Evolutionary conservation across 306 rosid genomes (phyloP).

Genomic region (Gastrolobium villosum): DNA sequence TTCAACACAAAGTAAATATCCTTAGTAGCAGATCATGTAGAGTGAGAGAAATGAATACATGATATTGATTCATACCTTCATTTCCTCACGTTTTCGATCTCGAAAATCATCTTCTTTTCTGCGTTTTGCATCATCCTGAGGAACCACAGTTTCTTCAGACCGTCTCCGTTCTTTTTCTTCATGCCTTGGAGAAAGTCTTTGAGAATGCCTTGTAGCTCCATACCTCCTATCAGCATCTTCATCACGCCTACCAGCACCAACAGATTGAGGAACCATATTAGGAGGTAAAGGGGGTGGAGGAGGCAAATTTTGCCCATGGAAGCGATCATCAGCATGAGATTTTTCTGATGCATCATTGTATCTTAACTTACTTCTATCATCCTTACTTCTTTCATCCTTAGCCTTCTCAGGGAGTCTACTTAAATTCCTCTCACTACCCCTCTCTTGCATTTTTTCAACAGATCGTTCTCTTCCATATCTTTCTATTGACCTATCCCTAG

Average conservation of each 20-base stretch:
- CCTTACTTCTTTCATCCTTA: slow-evolving; percentile 83
- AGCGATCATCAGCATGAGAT: slow-evolving; percentile 86
- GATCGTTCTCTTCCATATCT: slow-evolving; percentile 94
- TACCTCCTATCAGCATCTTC: slow-evolving; percentile 94
- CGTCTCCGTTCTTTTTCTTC: slow-evolving; percentile 94
- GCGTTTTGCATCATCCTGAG: slow-evolving; percentile 90
- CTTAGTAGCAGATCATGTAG: slow-evolving; percentile 14
- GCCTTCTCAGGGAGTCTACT: slow-evolving; percentile 80
- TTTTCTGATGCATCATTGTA: slow-evolving; percentile 80
- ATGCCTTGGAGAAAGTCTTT: slow-evolving; percentile 95
- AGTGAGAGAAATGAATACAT: slow-evolving; percentile 19
- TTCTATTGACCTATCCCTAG: slow-evolving; percentile 91
- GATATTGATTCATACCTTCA: slow-evolving; percentile 69
- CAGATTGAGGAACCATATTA: slow-evolving; percentile 91
- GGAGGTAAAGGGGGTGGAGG: slow-evolving; percentile 99
- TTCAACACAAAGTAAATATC: background rate
- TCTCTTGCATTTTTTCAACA: slow-evolving; percentile 86
- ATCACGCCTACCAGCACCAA: slow-evolving; percentile 87
- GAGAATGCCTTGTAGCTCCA: slow-evolving; percentile 86
- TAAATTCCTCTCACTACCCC: slow-evolving; percentile 78
- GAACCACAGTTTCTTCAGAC: slow-evolving; percentile 83
- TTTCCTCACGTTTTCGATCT: slow-evolving; percentile 92
- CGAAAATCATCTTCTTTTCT: slow-evolving; percentile 97
- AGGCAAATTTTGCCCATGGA: slow-evolving; percentile 94
- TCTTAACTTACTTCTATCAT: slow-evolving; percentile 83